Evolutionary conservation across 768 basidiomycete species (phyloP).

Genomic region (Phylloporus sp.): DNA sequence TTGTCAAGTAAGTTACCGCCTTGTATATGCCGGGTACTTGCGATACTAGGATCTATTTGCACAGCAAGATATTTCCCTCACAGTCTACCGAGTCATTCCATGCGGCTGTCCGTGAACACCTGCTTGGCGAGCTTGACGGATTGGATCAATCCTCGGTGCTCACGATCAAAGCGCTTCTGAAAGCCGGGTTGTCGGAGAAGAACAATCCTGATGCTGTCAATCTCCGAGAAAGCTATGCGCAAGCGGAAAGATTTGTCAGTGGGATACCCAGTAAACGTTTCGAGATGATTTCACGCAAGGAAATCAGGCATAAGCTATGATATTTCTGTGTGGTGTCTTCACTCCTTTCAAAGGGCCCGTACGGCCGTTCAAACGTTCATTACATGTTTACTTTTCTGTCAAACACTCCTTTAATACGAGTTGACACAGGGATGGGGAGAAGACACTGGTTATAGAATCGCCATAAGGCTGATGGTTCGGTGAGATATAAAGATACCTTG

Average conservation of each 20-base stretch:
- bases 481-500: no score
- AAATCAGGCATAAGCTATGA: constrained; percentile 64
- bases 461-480: no score
- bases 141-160: constrained; percentile 55
- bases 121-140: constrained; percentile 55
- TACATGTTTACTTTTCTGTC: background rate
- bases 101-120: constrained; percentile 41
- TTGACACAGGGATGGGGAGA: background rate
- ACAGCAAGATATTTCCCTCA: constrained; percentile 57
- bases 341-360: background rate
- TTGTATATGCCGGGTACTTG: background rate
- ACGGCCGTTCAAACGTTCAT: background rate
- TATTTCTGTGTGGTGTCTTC: background rate
- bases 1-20: constrained; percentile 51
- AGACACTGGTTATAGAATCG: no score
- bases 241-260: constrained; percentile 61
- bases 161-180: constrained; percentile 50
- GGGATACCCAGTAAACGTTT: constrained; percentile 57
- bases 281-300: constrained; percentile 52
- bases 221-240: constrained; percentile 66
- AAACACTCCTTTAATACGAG: background rate
- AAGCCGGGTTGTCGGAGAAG: constrained; percentile 54
- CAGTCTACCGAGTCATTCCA: constrained; percentile 54
- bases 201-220: constrained; percentile 63
- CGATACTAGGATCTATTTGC: background rate